Evolutionary conservation across 2,329 filamentous ascomycete genomes (phyloP), one percentile per base, ranked within the genome.

Genomic region (Cladosporium austrohemisphaericum): DNA sequence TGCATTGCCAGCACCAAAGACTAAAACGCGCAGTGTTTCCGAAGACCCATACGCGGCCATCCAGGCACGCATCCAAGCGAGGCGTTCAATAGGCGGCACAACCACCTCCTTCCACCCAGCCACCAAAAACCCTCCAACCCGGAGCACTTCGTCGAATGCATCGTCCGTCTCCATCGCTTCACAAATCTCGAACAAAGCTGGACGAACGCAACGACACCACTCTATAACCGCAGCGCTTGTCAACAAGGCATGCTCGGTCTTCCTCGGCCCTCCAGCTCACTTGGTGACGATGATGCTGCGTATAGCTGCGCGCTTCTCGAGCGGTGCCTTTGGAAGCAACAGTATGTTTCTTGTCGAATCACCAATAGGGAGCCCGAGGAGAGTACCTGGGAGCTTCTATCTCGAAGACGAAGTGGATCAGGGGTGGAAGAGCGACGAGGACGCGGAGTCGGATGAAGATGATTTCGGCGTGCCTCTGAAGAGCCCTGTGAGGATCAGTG

Each of bases 221-320:
- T 52, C 57, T 9, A 49, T 65, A 31, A 52, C 64, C 8, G 55
- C 57, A 3, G 61, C 82, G 3, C 78, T 95, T 23, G 77, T 95
- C 20, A 80, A 84, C 49, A 91, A 88, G 68, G 90, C 89, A 0
- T 83, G 80, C 55, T 83, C 87, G 44, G 77, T 93, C 23, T 76
- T 95, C 3, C 71, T 95, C 11, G 83, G 86, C 0, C 89, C 89
- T n/a, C 89, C 91, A 0, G 80, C 84, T 26, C 82, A 91, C 59
- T 77, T 95, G 2, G 79, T 95, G 28, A 76, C 81, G 20, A 73
- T 95, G 32, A 90, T 95, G 76, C 77, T 95, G 4, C 82, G 83
- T 49, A 88, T 95, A 50, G 88, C 90, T 1, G 84, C 86, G 0
- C 83, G 80, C 54, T 88, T 95, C 54, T 78, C 83, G 1, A 68